These are phyloP conservation scores for Zygosaccharomyces pseudobailii DNA, from an alignment of 1,139 yeast species.

Conservation along the genomic window DNA sequence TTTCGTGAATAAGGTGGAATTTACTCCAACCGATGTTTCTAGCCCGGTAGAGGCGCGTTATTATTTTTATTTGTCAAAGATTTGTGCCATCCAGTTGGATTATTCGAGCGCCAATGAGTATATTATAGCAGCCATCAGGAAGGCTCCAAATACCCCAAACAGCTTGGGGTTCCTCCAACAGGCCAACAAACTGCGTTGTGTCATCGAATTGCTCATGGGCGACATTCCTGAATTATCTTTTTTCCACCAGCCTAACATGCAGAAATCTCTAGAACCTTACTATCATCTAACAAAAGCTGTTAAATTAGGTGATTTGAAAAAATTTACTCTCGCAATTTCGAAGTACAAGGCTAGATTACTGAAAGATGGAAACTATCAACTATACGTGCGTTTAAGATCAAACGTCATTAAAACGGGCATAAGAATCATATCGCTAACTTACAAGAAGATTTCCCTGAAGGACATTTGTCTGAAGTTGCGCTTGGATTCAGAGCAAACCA, in stretches of 20 bases:
- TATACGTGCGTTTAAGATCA: slow-evolving; percentile 87
- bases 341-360: slow-evolving; percentile 60
- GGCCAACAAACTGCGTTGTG: slow-evolving; percentile 81
- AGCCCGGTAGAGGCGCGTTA: slow-evolving; percentile 90
- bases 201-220: slow-evolving; percentile 91
- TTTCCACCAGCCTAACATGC: slow-evolving; percentile 61
- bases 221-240: slow-evolving; percentile 91
- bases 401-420: slow-evolving; percentile 98
- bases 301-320: slow-evolving; percentile 79
- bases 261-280: slow-evolving; percentile 68
- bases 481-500: slow-evolving; percentile 89
- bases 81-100: slow-evolving; percentile 87
- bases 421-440: slow-evolving; percentile 85
- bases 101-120: slow-evolving; percentile 88
- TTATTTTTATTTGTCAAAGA: slow-evolving; percentile 81
- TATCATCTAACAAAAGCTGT: slow-evolving; percentile 88
- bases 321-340: slow-evolving; percentile 70
- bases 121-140: slow-evolving; percentile 88
- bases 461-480: slow-evolving; percentile 88
- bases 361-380: slow-evolving; percentile 76
- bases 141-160: slow-evolving; percentile 88
- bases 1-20: slow-evolving; percentile 81
- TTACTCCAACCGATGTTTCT: slow-evolving; percentile 52
- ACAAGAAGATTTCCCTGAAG: slow-evolving; percentile 84
- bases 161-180: slow-evolving; percentile 87